Percentiles rank a stretch among this genome's conserved stretches.
Conservation (phyloP, 768 basidiomycete species). For the Sarcomyxa edulis region DNA sequence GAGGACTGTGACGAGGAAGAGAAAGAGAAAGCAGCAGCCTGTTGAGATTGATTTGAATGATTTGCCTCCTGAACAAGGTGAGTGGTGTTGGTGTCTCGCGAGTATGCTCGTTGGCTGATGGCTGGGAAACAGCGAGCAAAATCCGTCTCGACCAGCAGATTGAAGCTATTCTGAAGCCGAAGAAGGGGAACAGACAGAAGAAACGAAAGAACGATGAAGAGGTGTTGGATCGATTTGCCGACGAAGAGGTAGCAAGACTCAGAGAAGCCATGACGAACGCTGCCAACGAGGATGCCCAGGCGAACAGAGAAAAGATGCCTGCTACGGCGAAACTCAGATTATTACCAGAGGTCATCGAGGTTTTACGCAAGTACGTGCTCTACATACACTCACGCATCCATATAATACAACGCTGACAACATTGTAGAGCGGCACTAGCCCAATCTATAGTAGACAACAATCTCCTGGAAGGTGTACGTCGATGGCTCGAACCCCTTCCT, state of each 20-base stretch:
- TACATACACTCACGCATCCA: constrained; percentile 9
- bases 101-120: background rate
- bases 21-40: constrained; percentile 54
- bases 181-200: constrained; percentile 58
- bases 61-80: constrained; percentile 76
- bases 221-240: constrained; percentile 79
- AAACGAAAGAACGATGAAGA: constrained; percentile 79
- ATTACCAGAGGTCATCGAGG: constrained; percentile 87
- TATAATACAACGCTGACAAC: too few species aligned
- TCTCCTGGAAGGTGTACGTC: constrained; percentile 80
- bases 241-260: constrained; percentile 88
- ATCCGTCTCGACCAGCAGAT: constrained; percentile 76
- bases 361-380: constrained; percentile 78
- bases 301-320: constrained; percentile 75
- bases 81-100: constrained; percentile 12
- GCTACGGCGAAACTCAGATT: constrained; percentile 81
- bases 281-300: constrained; percentile 76
- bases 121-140: constrained; percentile 76
- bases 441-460: constrained; percentile 96
- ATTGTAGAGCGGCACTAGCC: constrained; percentile 71
- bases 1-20: constrained; percentile 32
- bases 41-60: constrained; percentile 64
- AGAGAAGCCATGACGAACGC: constrained; percentile 84
- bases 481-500: constrained; percentile 93
- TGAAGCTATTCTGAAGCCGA: constrained; percentile 82